Evolutionary conservation across 345 rosid species (phyloP).

Genomic region (Salix arbutifolia): DNA sequence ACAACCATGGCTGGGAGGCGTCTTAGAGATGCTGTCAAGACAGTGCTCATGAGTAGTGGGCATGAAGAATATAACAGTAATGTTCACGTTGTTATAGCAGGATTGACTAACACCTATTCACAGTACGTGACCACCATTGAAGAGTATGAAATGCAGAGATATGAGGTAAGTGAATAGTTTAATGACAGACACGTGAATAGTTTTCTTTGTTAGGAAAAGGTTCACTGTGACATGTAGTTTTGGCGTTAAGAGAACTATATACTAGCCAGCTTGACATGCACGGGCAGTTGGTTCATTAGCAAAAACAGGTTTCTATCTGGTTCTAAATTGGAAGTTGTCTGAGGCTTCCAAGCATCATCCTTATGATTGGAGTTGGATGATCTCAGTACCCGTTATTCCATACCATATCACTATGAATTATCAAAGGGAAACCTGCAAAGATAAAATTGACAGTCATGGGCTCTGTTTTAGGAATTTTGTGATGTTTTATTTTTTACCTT

Average conservation of each 20-base stretch:
- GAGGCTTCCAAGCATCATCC: background rate
- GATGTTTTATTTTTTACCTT: background rate
- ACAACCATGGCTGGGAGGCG: slow-evolving; percentile 99
- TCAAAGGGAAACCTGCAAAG: background rate
- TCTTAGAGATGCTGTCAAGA: slow-evolving; percentile 88
- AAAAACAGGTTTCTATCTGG: background rate
- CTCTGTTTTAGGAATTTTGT: background rate
- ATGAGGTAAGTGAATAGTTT: slow-evolving; percentile 56
- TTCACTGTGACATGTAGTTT: background rate
- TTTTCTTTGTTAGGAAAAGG: background rate
- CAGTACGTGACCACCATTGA: slow-evolving; percentile 92
- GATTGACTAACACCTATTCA: slow-evolving; percentile 88
- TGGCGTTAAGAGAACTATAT: background rate
- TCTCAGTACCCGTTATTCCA: background rate
- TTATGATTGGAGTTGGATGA: background rate
- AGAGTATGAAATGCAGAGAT: slow-evolving; percentile 90
- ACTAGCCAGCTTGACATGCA: background rate
- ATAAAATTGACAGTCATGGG: background rate
- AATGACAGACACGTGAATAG: too few relatives aligned
- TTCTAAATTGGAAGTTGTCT: background rate
- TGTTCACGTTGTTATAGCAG: slow-evolving; percentile 83
- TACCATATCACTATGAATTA: background rate
- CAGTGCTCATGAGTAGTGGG: slow-evolving; percentile 50
- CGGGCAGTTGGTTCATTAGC: background rate
- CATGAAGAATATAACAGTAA: slow-evolving; percentile 36